These are phyloP conservation scores for Epichloe hybrida DNA, from an alignment of 2,329 filamentous ascomycete species.

Conservation along the genomic window DNA sequence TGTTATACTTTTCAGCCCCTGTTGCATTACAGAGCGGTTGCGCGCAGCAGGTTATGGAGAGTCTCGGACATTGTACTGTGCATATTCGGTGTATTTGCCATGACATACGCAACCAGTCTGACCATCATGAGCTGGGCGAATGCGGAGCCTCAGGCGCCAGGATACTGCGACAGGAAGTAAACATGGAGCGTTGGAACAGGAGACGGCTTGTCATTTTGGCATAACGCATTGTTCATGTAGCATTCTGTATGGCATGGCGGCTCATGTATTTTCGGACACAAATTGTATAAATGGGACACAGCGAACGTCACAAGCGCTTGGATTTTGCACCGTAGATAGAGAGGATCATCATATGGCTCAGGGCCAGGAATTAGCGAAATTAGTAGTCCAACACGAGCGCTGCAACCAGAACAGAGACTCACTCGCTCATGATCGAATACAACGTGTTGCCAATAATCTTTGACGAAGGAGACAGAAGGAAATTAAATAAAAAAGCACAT, in stretches of 20 bases:
- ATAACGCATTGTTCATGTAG: neutral
- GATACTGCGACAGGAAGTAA: conserved; percentile 37
- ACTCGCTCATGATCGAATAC: no score
- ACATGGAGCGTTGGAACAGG: neutral
- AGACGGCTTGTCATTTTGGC: neutral
- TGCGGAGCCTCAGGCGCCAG: conserved; percentile 34
- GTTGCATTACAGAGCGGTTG: conserved; percentile 74
- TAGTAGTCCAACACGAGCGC: neutral
- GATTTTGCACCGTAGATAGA: conserved; percentile 2
- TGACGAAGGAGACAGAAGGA: no score
- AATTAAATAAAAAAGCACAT: neutral
- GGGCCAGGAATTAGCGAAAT: neutral
- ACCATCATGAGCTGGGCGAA: conserved; percentile 79
- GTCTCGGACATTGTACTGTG: conserved; percentile 62
- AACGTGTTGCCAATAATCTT: no score
- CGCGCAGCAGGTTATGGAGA: conserved; percentile 53
- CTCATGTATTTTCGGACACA: neutral
- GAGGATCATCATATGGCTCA: neutral
- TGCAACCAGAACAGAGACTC: neutral
- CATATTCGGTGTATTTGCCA: conserved; percentile 71
- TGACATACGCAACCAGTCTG: conserved; percentile 81
- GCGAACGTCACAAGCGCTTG: neutral
- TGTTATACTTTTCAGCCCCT: conserved; percentile 50
- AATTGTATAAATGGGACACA: neutral
- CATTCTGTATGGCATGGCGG: neutral